These are phyloP conservation scores for Globisporangium canariense DNA, from an alignment of 352 stramenopile genomes.

Conservation along the genomic window DNA sequence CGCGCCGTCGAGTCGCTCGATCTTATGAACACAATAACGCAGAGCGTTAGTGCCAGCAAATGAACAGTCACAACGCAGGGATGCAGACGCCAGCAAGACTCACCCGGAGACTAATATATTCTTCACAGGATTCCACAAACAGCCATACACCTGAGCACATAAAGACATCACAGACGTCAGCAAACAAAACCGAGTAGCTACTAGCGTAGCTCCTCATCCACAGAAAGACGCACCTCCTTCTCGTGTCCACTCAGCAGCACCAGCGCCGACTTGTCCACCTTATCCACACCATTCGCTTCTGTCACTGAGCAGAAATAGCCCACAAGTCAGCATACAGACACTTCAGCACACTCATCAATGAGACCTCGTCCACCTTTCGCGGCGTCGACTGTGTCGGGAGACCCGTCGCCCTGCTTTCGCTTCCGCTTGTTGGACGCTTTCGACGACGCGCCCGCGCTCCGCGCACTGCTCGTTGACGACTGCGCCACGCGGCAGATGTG, in stretches of 20 bases:
- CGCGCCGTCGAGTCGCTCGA: slow-evolving; percentile 94
- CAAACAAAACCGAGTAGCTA: neutral
- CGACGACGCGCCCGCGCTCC: slow-evolving; percentile 25
- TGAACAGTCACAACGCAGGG: neutral
- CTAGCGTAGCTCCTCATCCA: neutral
- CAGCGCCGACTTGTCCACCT: slow-evolving; percentile 55
- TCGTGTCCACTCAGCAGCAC: slow-evolving; percentile 78
- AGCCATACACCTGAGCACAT: slow-evolving; percentile 92
- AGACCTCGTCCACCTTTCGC: slow-evolving; percentile 43
- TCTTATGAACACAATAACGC: slow-evolving; percentile 5
- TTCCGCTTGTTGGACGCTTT: slow-evolving; percentile 84
- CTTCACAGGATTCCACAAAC: slow-evolving; percentile 94
- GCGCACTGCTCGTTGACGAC: slow-evolving; percentile 65
- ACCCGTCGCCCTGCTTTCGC: slow-evolving; percentile 62
- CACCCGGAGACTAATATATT: slow-evolving; percentile 94
- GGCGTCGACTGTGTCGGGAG: slow-evolving; percentile 58
- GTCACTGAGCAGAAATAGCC: slow-evolving; percentile 17
- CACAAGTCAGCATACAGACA: slow-evolving; percentile 11
- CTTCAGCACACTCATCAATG: no score
- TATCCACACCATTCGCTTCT: slow-evolving; percentile 66
- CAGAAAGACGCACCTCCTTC: slow-evolving; percentile 51
- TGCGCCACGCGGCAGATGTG: slow-evolving; percentile 87
- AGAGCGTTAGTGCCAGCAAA: neutral
- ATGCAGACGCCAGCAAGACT: slow-evolving; percentile 1
- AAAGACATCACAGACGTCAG: slow-evolving; percentile 29